Evolutionary conservation across 371 early-diverging fungal genomes (phyloP).

Genomic region (Fennellomyces sp.): DNA sequence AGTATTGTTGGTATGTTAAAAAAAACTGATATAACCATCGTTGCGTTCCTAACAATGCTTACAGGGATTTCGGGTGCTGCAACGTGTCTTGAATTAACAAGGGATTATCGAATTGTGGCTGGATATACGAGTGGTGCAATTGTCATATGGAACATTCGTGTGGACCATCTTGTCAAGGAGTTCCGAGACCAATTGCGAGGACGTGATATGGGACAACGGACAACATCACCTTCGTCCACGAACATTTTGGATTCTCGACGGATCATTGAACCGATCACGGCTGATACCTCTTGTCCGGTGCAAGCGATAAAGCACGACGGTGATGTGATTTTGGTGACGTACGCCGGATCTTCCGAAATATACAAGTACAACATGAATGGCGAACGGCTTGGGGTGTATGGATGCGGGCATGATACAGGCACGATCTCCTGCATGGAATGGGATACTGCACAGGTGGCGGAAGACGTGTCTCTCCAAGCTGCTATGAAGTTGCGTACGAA

Average conservation of each 20-base stretch:
- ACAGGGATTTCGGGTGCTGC: constrained; percentile 18
- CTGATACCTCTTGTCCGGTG: constrained; percentile 11
- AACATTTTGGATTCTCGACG: constrained; percentile 14
- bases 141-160: constrained; percentile 37
- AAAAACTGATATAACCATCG: too few species aligned
- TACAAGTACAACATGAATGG: constrained; percentile 36
- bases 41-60: background rate
- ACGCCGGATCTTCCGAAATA: constrained; percentile 20
- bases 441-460: constrained; percentile 28
- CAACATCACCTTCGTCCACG: background rate
- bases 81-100: constrained; percentile 24
- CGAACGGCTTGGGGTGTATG: constrained; percentile 26
- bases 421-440: constrained; percentile 44
- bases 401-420: constrained; percentile 25
- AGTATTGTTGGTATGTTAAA: constrained; percentile 26
- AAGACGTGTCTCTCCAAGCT: constrained; percentile 22
- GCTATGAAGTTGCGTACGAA: constrained; percentile 7
- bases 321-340: constrained; percentile 30
- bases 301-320: constrained; percentile 33
- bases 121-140: constrained; percentile 48
- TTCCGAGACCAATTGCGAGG: constrained; percentile 12
- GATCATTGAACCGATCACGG: constrained; percentile 17
- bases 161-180: constrained; percentile 16
- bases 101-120: constrained; percentile 32
- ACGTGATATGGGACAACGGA: background rate